These are phyloP conservation scores for Erodium chrysanthum DNA, from an alignment of 441 rosid genomes.

Conservation along the genomic window DNA sequence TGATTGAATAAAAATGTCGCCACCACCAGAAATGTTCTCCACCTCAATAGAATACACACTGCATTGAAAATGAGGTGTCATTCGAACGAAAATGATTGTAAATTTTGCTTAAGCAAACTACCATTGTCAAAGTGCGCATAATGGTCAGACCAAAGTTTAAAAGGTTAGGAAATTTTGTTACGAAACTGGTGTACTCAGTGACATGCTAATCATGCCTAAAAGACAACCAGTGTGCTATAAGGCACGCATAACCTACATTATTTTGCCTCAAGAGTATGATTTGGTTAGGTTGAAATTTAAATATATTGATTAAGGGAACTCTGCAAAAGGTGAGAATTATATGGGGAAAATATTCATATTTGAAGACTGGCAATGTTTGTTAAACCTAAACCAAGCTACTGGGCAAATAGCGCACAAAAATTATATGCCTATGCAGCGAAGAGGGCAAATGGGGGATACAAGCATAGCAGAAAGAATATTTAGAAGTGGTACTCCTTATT, in stretches of 20 bases:
- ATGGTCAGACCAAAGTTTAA: neutral
- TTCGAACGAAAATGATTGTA: neutral
- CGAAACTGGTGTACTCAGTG: no score
- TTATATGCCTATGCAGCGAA: neutral
- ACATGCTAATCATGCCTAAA: no score
- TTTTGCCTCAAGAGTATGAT: neutral
- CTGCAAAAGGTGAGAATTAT: neutral
- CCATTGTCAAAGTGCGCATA: neutral
- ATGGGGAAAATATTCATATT: neutral
- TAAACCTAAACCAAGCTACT: neutral
- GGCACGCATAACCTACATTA: neutral
- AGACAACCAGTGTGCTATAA: no score
- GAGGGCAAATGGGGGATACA: neutral
- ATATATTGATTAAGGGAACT: neutral
- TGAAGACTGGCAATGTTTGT: neutral
- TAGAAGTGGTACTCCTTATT: neutral
- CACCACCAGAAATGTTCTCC: conserved; percentile 48
- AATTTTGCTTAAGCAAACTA: neutral
- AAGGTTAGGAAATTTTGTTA: no score
- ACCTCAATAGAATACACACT: conserved; percentile 71
- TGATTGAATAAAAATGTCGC: conserved; percentile 70
- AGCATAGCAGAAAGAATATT: neutral
- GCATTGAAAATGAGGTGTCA: conserved; percentile 15
- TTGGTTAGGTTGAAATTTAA: neutral
- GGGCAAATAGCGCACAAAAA: neutral